Conservation (phyloP, 2,329 filamentous ascomycete genomes). For the Fusarium pseudoanthophilum region DNA sequence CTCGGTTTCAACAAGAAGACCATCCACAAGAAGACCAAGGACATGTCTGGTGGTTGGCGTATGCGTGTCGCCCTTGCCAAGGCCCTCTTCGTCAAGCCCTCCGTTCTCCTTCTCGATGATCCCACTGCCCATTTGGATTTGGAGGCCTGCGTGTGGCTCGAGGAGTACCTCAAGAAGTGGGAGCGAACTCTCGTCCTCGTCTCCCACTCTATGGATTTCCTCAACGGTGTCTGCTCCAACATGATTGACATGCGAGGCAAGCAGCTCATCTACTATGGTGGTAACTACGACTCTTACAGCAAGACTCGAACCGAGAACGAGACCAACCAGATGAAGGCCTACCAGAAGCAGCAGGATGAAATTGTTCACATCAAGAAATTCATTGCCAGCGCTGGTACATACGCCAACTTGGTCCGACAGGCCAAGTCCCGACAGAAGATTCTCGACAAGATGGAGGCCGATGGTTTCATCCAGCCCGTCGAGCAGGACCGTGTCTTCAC, state of each 20-base stretch:
- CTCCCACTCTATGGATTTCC: constrained; percentile 98
- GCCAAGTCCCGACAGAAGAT: constrained; percentile 99
- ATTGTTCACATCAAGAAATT: constrained; percentile 99
- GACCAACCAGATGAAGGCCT: constrained; percentile 98
- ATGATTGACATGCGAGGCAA: constrained; percentile 98
- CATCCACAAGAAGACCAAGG: constrained; percentile 99
- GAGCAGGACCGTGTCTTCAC: constrained; percentile 87
- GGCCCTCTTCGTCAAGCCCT: constrained; percentile 98
- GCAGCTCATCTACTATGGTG: constrained; percentile 95
- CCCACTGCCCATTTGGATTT: constrained; percentile 99
- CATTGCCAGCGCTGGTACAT: constrained; percentile 99
- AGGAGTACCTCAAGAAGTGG: constrained; percentile 99
- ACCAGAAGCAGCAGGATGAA: constrained; percentile 98
- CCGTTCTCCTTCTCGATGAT: constrained; percentile 94
- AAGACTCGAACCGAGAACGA: constrained; percentile 97
- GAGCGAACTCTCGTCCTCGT: constrained; percentile 95
- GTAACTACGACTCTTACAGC: constrained; percentile 98
- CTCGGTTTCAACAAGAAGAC: constrained; percentile 99
- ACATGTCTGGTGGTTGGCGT: constrained; percentile 99
- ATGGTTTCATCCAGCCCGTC: constrained; percentile 96
- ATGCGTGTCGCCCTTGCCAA: constrained; percentile 99
- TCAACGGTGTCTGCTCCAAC: constrained; percentile 97
- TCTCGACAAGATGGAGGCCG: constrained; percentile 99
- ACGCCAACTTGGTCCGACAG: constrained; percentile 98
- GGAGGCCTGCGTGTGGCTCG: constrained; percentile 99